These are phyloP conservation scores for Stromatinia cepivora DNA, from an alignment of 2,329 filamentous ascomycete species.

Conservation along the genomic window DNA sequence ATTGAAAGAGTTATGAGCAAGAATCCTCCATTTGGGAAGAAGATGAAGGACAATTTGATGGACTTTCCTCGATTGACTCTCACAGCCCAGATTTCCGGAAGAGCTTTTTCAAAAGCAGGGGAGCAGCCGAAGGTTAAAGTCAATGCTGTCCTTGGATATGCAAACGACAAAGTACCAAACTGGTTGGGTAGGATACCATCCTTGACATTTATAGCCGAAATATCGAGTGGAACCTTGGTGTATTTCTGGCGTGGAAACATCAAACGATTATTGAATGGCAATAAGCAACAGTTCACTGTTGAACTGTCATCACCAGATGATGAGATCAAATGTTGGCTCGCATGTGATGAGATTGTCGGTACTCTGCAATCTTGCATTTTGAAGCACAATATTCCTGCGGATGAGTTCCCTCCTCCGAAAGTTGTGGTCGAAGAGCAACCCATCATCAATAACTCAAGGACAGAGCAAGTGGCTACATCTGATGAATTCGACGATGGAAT, in stretches of 20 bases:
- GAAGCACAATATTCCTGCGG: conserved; percentile 40
- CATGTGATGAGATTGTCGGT: conserved; percentile 82
- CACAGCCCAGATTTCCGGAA: conserved; percentile 42
- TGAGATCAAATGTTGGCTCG: conserved; percentile 66
- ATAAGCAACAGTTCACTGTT: conserved; percentile 59
- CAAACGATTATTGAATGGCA: conserved; percentile 59
- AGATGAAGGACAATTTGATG: conserved; percentile 62
- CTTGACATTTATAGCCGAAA: conserved; percentile 73
- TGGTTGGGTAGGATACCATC: conserved; percentile 68
- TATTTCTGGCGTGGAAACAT: conserved; percentile 69
- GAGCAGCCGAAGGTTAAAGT: conserved; percentile 58
- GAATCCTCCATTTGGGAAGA: conserved; percentile 80
- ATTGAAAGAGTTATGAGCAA: conserved; percentile 77
- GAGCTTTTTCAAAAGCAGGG: conserved; percentile 39
- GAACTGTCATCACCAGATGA: conserved; percentile 56
- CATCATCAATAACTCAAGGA: background rate
- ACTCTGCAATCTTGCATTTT: conserved; percentile 43
- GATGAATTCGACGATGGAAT: conserved; percentile 42
- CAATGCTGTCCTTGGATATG: conserved; percentile 67
- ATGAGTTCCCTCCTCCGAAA: conserved; percentile 38
- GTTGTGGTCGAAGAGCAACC: conserved; percentile 16
- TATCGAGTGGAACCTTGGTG: conserved; percentile 64
- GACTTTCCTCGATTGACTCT: conserved; percentile 65
- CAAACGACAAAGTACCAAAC: conserved; percentile 62
- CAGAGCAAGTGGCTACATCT: conserved; percentile 16